These are phyloP conservation scores for Phytopythium oedochilum DNA, from an alignment of 352 stramenopile species.

Conservation along the genomic window DNA sequence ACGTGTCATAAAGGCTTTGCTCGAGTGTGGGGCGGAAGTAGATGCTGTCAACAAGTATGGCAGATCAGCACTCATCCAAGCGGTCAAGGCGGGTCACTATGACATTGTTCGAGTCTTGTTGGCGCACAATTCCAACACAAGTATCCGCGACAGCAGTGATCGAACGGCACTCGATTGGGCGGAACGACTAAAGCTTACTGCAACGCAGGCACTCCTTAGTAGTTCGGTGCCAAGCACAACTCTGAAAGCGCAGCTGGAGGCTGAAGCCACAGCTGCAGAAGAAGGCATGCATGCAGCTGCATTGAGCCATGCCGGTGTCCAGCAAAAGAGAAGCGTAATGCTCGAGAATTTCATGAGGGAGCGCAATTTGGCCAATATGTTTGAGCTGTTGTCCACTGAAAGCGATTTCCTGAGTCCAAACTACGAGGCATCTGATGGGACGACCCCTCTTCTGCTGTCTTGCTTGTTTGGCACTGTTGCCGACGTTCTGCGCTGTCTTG, in stretches of 20 bases:
- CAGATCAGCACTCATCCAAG: conserved; percentile 45
- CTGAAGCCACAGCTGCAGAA: conserved; percentile 33
- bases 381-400: conserved; percentile 28
- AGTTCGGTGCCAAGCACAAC: conserved; percentile 12
- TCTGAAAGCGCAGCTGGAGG: conserved; percentile 29
- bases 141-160: conserved; percentile 15
- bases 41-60: conserved; percentile 21
- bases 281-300: conserved; percentile 8
- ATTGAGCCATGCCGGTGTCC: conserved; percentile 12
- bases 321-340: conserved; percentile 11
- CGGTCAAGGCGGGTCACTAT: conserved; percentile 32
- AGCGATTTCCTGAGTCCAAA: conserved; percentile 35
- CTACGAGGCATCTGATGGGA: conserved; percentile 36
- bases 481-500: conserved; percentile 35
- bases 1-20: conserved; percentile 27
- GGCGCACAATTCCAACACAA: conserved; percentile 30
- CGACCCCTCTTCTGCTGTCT: conserved; percentile 36
- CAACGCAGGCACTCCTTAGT: conserved; percentile 28
- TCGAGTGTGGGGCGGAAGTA: conserved; percentile 30
- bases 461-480: conserved; percentile 17
- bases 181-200: conserved; percentile 13
- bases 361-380: conserved; percentile 22
- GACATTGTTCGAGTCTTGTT: conserved; percentile 33
- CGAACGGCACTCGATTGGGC: conserved; percentile 35
- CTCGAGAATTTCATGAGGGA: conserved; percentile 36